Conservation (phyloP, 2,329 filamentous ascomycete genomes). For the Phyllachora maydis region DNA sequence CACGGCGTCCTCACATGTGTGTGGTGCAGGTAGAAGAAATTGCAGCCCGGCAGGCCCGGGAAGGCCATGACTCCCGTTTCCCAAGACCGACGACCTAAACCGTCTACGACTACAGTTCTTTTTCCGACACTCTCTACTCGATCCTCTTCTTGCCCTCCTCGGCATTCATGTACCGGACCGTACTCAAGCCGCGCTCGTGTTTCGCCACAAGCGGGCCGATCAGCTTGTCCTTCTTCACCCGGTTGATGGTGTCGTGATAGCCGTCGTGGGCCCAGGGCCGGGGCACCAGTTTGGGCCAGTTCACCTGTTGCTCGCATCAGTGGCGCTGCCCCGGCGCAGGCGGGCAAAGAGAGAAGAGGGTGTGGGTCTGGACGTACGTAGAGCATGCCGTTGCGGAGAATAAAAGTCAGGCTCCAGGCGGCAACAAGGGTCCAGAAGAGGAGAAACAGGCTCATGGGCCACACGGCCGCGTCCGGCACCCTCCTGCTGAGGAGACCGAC, state of each 20-base stretch:
- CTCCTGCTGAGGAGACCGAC: constrained; percentile 54
- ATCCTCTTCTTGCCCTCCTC: constrained; percentile 99
- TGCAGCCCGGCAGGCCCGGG: not conserved
- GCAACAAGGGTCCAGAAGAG: constrained; percentile 56
- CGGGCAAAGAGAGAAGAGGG: too few species aligned
- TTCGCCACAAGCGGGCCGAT: constrained; percentile 53
- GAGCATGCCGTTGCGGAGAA: constrained; percentile 70
- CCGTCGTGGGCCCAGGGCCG: constrained; percentile 72
- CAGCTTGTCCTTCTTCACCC: constrained; percentile 64
- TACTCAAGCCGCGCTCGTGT: constrained; percentile 71
- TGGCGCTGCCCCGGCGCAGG: not conserved
- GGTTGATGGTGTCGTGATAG: constrained; percentile 67
- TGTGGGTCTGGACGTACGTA: constrained; percentile 46
- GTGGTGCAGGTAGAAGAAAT: too few species aligned
- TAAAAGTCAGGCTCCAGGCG: constrained; percentile 55
- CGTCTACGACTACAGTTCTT: too few species aligned
- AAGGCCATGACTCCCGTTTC: too few species aligned
- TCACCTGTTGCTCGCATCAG: constrained; percentile 41
- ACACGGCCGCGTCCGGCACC: constrained; percentile 51
- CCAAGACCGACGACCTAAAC: too few species aligned
- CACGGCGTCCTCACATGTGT: too few species aligned
- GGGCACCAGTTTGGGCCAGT: constrained; percentile 94
- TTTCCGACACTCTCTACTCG: constrained; percentile 31
- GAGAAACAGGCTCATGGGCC: constrained; percentile 66
- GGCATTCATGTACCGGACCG: constrained; percentile 60